A percentile compares a stretch with the other conserved stretches of the same genome.
These are phyloP conservation scores for Acrocalymma vagum DNA, from an alignment of 2,329 filamentous ascomycete genomes.

Conservation along the genomic window DNA sequence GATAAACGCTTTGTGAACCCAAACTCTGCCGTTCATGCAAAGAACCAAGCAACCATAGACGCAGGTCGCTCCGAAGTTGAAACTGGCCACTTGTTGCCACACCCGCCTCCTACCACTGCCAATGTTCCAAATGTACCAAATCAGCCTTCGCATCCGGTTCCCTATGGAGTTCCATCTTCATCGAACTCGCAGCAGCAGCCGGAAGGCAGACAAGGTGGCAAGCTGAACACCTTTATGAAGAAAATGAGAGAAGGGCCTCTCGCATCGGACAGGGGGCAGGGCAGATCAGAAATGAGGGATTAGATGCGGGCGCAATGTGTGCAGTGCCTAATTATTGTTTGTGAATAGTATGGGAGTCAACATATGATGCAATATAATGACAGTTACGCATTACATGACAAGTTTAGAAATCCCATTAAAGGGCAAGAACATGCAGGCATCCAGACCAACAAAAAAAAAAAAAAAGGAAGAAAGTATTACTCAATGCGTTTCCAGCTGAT, in stretches of 20 bases:
- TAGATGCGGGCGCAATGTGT: too few relatives aligned
- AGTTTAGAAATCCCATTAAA: too few relatives aligned
- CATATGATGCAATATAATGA: too few relatives aligned
- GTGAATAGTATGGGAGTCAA: too few relatives aligned
- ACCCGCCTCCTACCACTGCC: conserved; percentile 19
- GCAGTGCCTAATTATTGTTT: too few relatives aligned
- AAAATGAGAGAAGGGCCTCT: conserved; percentile 42
- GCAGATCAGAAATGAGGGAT: too few relatives aligned
- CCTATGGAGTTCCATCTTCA: not conserved
- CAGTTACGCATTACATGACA: too few relatives aligned
- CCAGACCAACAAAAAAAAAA: too few relatives aligned
- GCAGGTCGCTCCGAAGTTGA: conserved; percentile 43
- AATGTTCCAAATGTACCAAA: conserved; percentile 8
- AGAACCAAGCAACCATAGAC: conserved; percentile 43
- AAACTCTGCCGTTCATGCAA: conserved; percentile 36
- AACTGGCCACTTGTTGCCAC: conserved; percentile 24
- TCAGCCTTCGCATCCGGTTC: not conserved
- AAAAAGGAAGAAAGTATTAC: too few relatives aligned
- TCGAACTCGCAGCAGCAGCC: conserved; percentile 4
- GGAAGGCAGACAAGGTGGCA: conserved; percentile 26
- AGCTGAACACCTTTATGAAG: conserved; percentile 41
- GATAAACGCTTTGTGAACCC: conserved; percentile 36
- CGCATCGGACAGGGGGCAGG: conserved; percentile 12
- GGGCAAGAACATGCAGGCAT: too few relatives aligned
- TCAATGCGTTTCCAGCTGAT: too few relatives aligned